Conservation (phyloP, 495 filamentous ascomycete genomes). For the Neurospora cerealis region DNA sequence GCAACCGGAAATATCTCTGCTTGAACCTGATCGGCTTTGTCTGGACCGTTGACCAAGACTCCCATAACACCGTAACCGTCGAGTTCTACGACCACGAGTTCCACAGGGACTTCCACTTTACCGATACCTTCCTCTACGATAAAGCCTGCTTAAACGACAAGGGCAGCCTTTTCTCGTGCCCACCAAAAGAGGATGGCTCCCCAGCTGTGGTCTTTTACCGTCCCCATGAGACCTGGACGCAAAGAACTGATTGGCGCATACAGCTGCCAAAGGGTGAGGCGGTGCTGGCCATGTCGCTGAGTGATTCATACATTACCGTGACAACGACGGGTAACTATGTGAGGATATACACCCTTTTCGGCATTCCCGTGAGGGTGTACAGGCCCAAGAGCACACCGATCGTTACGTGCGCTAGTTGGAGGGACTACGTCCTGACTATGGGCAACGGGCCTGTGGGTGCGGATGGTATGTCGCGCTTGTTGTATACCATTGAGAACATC, state of each 20-base stretch:
- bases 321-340: slow-evolving; percentile 80
- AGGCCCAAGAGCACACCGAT: slow-evolving; percentile 81
- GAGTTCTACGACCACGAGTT: slow-evolving; percentile 94
- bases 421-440: slow-evolving; percentile 87
- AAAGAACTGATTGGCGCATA: slow-evolving; percentile 82
- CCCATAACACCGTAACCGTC: slow-evolving; percentile 89
- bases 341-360: slow-evolving; percentile 85
- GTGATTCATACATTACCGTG: slow-evolving; percentile 81
- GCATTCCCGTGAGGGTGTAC: slow-evolving; percentile 78
- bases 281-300: slow-evolving; percentile 79
- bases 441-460: slow-evolving; percentile 80
- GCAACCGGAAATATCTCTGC: slow-evolving; percentile 86
- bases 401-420: slow-evolving; percentile 85
- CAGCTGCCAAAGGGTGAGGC: slow-evolving; percentile 71
- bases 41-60: slow-evolving; percentile 95
- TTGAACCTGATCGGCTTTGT: slow-evolving; percentile 88
- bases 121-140: slow-evolving; percentile 89
- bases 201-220: slow-evolving; percentile 89
- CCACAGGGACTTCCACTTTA: slow-evolving; percentile 93
- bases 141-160: slow-evolving; percentile 83
- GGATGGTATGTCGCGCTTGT: slow-evolving; percentile 62
- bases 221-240: slow-evolving; percentile 94
- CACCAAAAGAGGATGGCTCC: slow-evolving; percentile 47
- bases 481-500: slow-evolving; percentile 87
- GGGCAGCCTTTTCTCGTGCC: slow-evolving; percentile 79